phyloP scores from a whole-genome alignment of 768 basidiomycete genomes.

The Serendipita sp. region DNA sequence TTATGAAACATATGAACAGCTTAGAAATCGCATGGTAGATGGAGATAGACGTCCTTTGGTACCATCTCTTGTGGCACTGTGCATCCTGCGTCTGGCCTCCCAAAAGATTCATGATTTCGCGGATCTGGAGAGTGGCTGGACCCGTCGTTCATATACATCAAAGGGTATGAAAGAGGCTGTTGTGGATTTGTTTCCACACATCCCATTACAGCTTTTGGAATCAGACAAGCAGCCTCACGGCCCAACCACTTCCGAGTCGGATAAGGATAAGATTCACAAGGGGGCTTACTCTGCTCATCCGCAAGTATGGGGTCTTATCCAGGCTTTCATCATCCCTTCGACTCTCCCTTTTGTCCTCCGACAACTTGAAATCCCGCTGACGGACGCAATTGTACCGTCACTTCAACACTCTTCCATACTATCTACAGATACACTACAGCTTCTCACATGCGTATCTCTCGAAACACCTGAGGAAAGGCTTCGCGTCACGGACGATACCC shows the following conservation, averaged over 20 bases:
- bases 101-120: background rate
- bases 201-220: background rate
- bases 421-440: background rate
- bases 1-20: background rate
- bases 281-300: background rate
- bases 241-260: background rate
- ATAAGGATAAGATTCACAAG: background rate
- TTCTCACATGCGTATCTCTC: background rate
- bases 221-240: background rate
- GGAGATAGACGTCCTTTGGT: background rate
- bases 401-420: background rate
- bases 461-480: background rate
- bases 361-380: background rate
- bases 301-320: background rate
- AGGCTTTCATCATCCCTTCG: background rate
- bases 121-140: background rate
- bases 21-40: background rate
- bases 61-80: background rate
- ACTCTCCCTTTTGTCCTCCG: background rate
- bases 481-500: background rate
- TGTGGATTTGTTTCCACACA: background rate
- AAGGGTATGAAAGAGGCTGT: background rate
- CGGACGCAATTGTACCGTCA: background rate
- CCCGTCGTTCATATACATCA: background rate
- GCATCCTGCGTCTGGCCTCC: background rate